These are phyloP conservation scores for Erodium maritimum DNA, from an alignment of 345 rosid species.

Conservation along the genomic window DNA sequence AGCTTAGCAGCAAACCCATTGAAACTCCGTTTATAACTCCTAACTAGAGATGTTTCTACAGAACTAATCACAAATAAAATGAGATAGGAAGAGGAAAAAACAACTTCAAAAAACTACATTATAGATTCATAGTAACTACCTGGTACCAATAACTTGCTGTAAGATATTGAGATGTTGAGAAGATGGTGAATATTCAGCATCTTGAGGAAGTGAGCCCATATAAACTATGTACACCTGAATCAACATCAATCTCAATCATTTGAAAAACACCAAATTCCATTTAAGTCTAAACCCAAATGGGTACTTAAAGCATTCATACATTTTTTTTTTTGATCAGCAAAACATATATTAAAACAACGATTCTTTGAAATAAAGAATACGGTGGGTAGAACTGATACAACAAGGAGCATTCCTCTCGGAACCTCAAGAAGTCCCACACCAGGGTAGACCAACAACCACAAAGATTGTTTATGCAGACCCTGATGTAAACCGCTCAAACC, in stretches of 20 bases:
- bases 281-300: too few species aligned
- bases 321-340: too few species aligned
- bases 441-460: too few species aligned
- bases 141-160: conserved; percentile 11
- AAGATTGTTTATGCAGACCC: too few species aligned
- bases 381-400: too few species aligned
- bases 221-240: conserved; percentile 27
- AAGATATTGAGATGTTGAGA: conserved; percentile 25
- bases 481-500: too few species aligned
- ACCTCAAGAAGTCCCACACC: too few species aligned
- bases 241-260: background rate
- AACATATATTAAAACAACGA: too few species aligned
- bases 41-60: conserved; percentile 20
- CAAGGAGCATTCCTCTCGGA: too few species aligned
- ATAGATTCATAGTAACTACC: background rate
- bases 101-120: background rate
- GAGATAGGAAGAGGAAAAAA: background rate
- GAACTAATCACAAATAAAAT: conserved; percentile 16
- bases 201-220: conserved; percentile 27
- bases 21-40: conserved; percentile 48
- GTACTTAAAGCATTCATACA: too few species aligned
- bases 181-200: conserved; percentile 10
- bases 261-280: too few species aligned
- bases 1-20: conserved; percentile 48
- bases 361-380: too few species aligned